Base-by-base conservation (phyloP, 179 eudicot genomes). In the Pouteria campechiana region DNA sequence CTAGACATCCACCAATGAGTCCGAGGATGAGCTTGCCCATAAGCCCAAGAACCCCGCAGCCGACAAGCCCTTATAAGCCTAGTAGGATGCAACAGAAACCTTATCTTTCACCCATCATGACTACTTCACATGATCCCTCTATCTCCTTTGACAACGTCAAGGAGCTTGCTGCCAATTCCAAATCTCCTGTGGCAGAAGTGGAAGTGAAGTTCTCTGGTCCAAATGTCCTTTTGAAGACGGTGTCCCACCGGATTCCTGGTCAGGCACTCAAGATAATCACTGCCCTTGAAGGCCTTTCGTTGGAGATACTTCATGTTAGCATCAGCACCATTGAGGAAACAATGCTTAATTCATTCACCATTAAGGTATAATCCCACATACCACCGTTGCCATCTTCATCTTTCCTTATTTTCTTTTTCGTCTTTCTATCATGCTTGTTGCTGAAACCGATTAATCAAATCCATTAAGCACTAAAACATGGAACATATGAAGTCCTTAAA, bases 31-130 rank as follows among this genome's bases (percentile, higher is more conserved):
- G 46, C 70, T 48, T 84, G 32, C 93, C 95, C 12, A 61, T 79
- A 37, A 85, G 97, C 61, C 97, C 98, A 55, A 77, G 87, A 54
- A 86, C 98, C 18, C 98, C 98, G 31, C 83, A 75, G 33, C 81
- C 96, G 5, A 54, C 67, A 4, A 79, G 84, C 64, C 90, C 93
- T 51, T 81, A 81, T 47, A 68, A 49, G 58, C 64, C 74, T 2
- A 70, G n/a, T n/a, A n/a, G 64, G 48, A 35, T 40, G 24, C 66
- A 31, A 8, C 52, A 44, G 6, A 28, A 24, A 17, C 41, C 37
- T 32, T 42, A 47, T 49, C 63, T 64, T 13, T 46, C 76, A 19
- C 60, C 79, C 3, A 20, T 64, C 37, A 55, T 44, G 22, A 4
- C 48, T 18, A 46, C 70, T 14, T 34, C 67, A 5, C 37, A 56